These are phyloP conservation scores for Suillus lakei DNA, from an alignment of 768 basidiomycete species.

Conservation along the genomic window DNA sequence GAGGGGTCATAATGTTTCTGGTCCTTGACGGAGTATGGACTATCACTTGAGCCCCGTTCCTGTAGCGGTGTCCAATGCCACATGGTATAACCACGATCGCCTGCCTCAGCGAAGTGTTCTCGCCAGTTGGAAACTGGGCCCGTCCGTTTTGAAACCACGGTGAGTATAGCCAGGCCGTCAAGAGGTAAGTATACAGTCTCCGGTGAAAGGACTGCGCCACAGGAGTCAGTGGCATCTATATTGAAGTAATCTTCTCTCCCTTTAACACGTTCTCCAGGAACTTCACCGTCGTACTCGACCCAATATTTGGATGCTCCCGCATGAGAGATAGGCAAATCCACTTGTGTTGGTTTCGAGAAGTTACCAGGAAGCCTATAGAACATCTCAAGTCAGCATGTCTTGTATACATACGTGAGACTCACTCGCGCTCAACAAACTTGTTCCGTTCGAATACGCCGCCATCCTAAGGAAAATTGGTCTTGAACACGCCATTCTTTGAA, in stretches of 20 bases:
- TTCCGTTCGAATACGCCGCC: too few species aligned
- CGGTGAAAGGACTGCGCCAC: conserved; percentile 50
- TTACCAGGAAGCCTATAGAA: conserved; percentile 74
- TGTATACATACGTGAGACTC: too few species aligned
- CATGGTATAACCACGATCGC: conserved; percentile 95
- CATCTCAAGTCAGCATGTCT: background rate
- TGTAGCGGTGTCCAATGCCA: conserved; percentile 96
- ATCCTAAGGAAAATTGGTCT: too few species aligned
- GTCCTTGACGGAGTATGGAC: conserved; percentile 92
- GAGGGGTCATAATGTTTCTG: conserved; percentile 84
- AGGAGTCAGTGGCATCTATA: conserved; percentile 72
- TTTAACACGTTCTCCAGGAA: conserved; percentile 63
- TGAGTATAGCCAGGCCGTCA: conserved; percentile 87
- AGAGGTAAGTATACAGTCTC: too few species aligned
- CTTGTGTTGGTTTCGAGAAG: conserved; percentile 88
- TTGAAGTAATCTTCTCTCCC: conserved; percentile 95
- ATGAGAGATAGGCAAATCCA: conserved; percentile 95
- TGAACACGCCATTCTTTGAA: too few species aligned
- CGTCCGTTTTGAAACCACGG: conserved; percentile 98
- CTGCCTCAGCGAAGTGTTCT: conserved; percentile 80
- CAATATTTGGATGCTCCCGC: conserved; percentile 96
- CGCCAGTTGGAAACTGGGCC: conserved; percentile 81
- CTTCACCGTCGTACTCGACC: conserved; percentile 84
- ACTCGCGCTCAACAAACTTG: too few species aligned
- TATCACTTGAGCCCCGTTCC: conserved; percentile 85